Base-by-base conservation (phyloP, 2,329 filamentous ascomycete genomes). In the Monosporascus sp. region DNA sequence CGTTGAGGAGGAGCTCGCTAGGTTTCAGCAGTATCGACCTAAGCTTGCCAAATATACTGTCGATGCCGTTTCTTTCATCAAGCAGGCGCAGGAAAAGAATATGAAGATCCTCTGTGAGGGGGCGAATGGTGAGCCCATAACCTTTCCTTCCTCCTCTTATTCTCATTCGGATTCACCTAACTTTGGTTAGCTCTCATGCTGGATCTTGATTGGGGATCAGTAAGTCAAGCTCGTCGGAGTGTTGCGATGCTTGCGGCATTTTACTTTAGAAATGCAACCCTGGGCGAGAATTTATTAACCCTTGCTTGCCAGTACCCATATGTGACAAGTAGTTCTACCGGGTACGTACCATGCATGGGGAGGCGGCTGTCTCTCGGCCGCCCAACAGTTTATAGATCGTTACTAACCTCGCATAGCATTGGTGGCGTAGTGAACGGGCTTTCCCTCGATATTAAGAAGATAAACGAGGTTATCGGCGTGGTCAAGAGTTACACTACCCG, bases 91-190 rank as follows among this genome's bases (percentile, higher is more conserved):
- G 65, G 70, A 80, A 52, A 72, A 73, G 52, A 78, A 82, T 38
- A 75, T 73, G 38, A 79, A 79, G 51, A 84, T 89, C 58, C 74
- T 89, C 3, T 76, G 89, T 11, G 87, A 90, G 70, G 87, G 85
- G 50, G 84, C 84, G 38, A 82, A 87, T 35, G 27, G 27, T 27
- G 27, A 11, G 27, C 27, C 27, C 27, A 27, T 27, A 27, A 27
- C 27, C 27, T 11, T 27, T 27, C 27, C 11, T 27, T 27, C 27
- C 27, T 27, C 25, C 24, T 27, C 7, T 11, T 27, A 27, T 27
- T 27, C 8, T 11, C 27, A 11, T 27, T 27, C 27, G 8, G 27
- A 27, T 9, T 5, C 8, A 27, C 8, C 27, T 27, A 27, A 27
- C 27, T 27, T 1, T n/a, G 8, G 27, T 27, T 27, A 27, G 60